phyloP scores from a whole-genome alignment of 208 protist species.

The Zelonia costaricensis region DNA sequence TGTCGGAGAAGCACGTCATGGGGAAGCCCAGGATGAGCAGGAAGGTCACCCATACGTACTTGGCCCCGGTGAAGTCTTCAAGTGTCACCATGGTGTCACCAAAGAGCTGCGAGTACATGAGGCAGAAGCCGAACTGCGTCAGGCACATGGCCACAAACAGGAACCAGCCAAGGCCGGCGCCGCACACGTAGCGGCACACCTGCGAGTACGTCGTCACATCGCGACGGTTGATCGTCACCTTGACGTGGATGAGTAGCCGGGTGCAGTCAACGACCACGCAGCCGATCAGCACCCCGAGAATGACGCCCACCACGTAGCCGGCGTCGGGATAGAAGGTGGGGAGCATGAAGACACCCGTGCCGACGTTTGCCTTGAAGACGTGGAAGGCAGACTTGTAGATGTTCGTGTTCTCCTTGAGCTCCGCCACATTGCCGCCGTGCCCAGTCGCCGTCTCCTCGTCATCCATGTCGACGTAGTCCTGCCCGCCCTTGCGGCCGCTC shows the following conservation, averaged over 20 bases:
- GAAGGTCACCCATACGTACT: conserved; percentile 58
- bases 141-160: conserved; percentile 67
- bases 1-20: conserved; percentile 64
- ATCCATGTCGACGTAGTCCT: conserved; percentile 43
- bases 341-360: conserved; percentile 79
- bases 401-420: conserved; percentile 65
- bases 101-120: conserved; percentile 79
- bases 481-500: conserved; percentile 6
- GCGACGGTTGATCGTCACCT: conserved; percentile 63
- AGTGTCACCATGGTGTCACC: conserved; percentile 55
- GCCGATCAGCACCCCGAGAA: conserved; percentile 55
- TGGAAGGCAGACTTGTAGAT: conserved; percentile 77
- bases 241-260: conserved; percentile 56
- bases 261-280: conserved; percentile 74
- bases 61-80: conserved; percentile 28
- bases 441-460: conserved; percentile 13
- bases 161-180: conserved; percentile 50
- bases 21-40: conserved; percentile 57
- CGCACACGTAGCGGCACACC: conserved; percentile 64
- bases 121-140: conserved; percentile 87
- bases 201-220: conserved; percentile 72
- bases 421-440: conserved; percentile 12
- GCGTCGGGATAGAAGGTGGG: conserved; percentile 78
- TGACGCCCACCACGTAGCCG: conserved; percentile 53
- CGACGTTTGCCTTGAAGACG: conserved; percentile 91